Base-by-base conservation (phyloP, 2,329 filamentous ascomycete species). In the Ophiostoma montium region DNA sequence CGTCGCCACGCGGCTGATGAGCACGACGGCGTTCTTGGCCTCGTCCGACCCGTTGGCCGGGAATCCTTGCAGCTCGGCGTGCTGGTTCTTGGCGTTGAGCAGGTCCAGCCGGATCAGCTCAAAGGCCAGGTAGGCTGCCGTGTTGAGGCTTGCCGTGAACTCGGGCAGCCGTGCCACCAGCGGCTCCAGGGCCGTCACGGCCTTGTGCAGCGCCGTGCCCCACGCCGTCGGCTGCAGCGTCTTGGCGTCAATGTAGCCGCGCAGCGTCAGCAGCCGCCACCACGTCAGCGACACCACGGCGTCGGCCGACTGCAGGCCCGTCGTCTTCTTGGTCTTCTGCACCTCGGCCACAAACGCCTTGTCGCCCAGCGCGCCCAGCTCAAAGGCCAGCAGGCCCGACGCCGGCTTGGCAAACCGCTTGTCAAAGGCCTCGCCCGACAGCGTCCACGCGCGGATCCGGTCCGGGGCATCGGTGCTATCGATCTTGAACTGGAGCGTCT, bases 221-320 rank as follows among this genome's bases (percentile, higher is more conserved):
- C 88, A 95, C 9, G 70, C 66, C 9, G 89, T 95, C 53, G 95
- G 72, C 52, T 81, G 77, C 64, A 96, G 90, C 44, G 76, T 71
- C 44, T 48, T 48, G 46, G 80, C 73, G 57, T 92, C 78, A 43
- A 94, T 73, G 59, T 95, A 98, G 21, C 83, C 88, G 52, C 89
- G 80, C 45, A 96, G 72, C 60, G 95, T 86, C 19, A 98, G 72
- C 65, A 95, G 92, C 49, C 88, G 79, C 84, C 87, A 95, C 51
- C 90, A 74, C 7, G 82, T 78, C 58, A 95, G 86, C 16, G 77
- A 77, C 8, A 72, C 65, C 49, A 87, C 68, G 49, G 90, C 75
- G 58, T 92, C 84, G 15, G 65, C 62, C 19, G 70, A 71, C 52
- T 73, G 77, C 13, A 65, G 61, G 57, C 69, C 72, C 55, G 74